Conservation (phyloP, 768 basidiomycete genomes). For the Roridomyces roridus region DNA sequence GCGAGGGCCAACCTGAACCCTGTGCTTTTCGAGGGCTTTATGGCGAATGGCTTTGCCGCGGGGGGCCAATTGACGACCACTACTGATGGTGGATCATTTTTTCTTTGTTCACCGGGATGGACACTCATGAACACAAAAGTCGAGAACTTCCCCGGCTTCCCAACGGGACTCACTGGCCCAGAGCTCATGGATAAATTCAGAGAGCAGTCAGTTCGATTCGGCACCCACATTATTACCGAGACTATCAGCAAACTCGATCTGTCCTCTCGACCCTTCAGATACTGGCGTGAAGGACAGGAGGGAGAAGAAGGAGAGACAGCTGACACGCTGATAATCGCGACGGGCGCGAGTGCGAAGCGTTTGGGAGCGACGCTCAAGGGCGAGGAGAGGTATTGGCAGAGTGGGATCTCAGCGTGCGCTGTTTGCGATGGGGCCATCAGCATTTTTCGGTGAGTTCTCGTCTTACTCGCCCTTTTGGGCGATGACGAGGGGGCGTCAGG, state of each 20-base stretch:
- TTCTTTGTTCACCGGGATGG: too few species aligned
- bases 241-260: slow-evolving; percentile 97
- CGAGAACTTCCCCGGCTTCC: slow-evolving; percentile 98
- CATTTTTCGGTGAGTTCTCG: slow-evolving; percentile 90
- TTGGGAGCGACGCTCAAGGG: slow-evolving; percentile 89
- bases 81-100: slow-evolving; percentile 76
- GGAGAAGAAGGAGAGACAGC: slow-evolving; percentile 86
- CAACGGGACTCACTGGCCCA: slow-evolving; percentile 89
- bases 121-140: too few species aligned
- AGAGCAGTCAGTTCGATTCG: slow-evolving; percentile 92
- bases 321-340: slow-evolving; percentile 94
- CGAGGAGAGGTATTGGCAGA: slow-evolving; percentile 97
- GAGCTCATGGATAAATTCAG: slow-evolving; percentile 99
- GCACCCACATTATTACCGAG: slow-evolving; percentile 95
- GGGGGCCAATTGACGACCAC: slow-evolving; percentile 98
- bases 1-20: slow-evolving; percentile 94
- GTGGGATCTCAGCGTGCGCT: slow-evolving; percentile 97
- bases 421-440: slow-evolving; percentile 99
- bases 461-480: too few species aligned
- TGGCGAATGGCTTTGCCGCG: slow-evolving; percentile 98
- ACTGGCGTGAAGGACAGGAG: slow-evolving; percentile 95
- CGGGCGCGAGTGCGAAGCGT: slow-evolving; percentile 95
- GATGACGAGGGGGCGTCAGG: too few species aligned
- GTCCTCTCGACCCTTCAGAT: slow-evolving; percentile 90
- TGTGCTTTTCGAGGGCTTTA: slow-evolving; percentile 96